A percentile compares a stretch with the other conserved stretches of the same genome.
phyloP scores from a whole-genome alignment of 306 rosid species.

The Vicia faba region DNA sequence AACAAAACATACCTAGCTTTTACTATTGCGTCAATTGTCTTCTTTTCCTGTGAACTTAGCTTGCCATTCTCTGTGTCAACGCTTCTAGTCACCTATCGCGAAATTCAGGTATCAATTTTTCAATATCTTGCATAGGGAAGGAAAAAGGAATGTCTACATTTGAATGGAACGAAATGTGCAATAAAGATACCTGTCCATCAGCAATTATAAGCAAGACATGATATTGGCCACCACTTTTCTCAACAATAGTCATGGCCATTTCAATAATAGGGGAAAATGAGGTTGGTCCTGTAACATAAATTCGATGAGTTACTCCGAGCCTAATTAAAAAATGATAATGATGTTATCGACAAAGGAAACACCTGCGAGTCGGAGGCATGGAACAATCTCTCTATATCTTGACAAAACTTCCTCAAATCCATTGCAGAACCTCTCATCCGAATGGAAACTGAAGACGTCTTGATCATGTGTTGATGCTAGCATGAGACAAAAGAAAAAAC shows the following conservation, averaged over 20 bases:
- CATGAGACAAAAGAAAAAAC: constrained; percentile 13
- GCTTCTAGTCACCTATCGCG: constrained; percentile 79
- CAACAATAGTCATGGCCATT: constrained; percentile 87
- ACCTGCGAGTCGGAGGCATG: constrained; percentile 80
- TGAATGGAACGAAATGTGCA: constrained; percentile 5
- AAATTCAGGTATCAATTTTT: constrained; percentile 11
- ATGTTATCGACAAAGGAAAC: background rate
- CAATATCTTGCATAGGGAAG: background rate
- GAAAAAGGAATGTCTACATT: constrained; percentile 4
- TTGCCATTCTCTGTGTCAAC: constrained; percentile 64
- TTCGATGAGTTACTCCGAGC: constrained; percentile 17
- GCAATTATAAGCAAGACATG: constrained; percentile 91
- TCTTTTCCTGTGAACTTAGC: constrained; percentile 75
- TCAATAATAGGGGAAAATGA: constrained; percentile 92
- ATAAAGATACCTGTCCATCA: constrained; percentile 78
- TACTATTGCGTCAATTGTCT: constrained; percentile 83
- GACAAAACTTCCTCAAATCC: constrained; percentile 82
- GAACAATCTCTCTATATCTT: constrained; percentile 71
- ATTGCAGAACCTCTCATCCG: constrained; percentile 58
- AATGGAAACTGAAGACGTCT: constrained; percentile 74
- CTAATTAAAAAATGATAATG: constrained; percentile 13
- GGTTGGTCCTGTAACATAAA: constrained; percentile 70
- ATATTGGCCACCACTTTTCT: constrained; percentile 87
- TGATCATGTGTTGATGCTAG: constrained; percentile 83
- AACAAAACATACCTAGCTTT: constrained; percentile 69